phyloP scores from a whole-genome alignment of 257 asterid genomes.

The Nicotiana paniculata region DNA sequence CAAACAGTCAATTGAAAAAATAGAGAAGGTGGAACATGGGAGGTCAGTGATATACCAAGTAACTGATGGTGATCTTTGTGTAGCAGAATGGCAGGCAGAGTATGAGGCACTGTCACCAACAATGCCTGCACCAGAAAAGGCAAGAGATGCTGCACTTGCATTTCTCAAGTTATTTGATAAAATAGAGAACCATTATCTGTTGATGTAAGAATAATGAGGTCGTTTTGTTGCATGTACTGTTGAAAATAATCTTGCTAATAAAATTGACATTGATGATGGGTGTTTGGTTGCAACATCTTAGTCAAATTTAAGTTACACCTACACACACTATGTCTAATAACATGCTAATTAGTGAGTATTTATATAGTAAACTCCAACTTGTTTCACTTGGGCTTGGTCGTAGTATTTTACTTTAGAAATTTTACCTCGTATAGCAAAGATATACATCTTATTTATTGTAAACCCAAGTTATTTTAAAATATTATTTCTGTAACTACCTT shows the following conservation, averaged over 20 bases:
- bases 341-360: no score
- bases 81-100: slow-evolving; percentile 6
- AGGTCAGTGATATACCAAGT: background rate
- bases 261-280: background rate
- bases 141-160: slow-evolving; percentile 12
- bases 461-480: no score
- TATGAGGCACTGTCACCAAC: background rate
- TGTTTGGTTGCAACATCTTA: background rate
- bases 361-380: no score
- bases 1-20: background rate
- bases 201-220: background rate
- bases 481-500: no score
- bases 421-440: no score
- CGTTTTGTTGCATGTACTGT: background rate
- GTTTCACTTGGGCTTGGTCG: no score
- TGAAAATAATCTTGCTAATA: background rate
- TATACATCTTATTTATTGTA: no score
- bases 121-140: background rate
- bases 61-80: background rate
- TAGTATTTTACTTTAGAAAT: no score
- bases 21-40: slow-evolving; percentile 9
- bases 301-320: no score
- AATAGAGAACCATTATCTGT: background rate
- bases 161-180: background rate
- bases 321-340: no score